Evolutionary conservation across 495 filamentous ascomycete genomes (phyloP).

Genomic region (Hypoxylon crocopeplum): DNA sequence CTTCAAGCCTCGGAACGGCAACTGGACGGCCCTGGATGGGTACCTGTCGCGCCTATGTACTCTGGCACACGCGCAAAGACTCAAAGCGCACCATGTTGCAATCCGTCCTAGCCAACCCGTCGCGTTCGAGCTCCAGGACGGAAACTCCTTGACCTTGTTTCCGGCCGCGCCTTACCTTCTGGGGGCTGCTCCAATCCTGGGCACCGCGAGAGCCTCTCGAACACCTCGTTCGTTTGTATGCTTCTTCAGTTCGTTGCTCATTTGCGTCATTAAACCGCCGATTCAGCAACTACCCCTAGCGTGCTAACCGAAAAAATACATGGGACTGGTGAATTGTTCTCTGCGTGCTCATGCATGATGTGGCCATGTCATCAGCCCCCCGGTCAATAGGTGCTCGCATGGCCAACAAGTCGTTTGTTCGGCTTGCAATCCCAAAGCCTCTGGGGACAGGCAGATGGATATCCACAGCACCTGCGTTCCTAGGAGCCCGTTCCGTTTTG

Average conservation of each 20-base stretch:
- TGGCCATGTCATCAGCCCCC: constrained; percentile 46
- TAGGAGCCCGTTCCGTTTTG: constrained; percentile 9
- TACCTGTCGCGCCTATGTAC: constrained; percentile 16
- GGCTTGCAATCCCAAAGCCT: constrained; percentile 19
- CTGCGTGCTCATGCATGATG: constrained; percentile 53
- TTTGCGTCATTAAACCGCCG: constrained; percentile 47
- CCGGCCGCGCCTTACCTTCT: constrained; percentile 27
- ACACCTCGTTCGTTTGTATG: constrained; percentile 39
- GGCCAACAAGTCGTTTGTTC: constrained; percentile 35
- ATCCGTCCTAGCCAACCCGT: constrained; percentile 15
- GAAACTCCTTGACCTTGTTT: constrained; percentile 34
- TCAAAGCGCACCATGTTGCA: constrained; percentile 34
- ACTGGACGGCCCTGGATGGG: constrained; percentile 14
- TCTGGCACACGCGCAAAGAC: constrained; percentile 28
- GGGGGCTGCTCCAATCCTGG: constrained; percentile 23
- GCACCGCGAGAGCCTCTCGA: constrained; percentile 21
- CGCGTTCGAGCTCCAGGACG: constrained; percentile 34
- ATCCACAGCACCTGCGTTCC: constrained; percentile 20
- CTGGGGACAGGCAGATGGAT: constrained; percentile 18
- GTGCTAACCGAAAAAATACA: constrained; percentile 39
- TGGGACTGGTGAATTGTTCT: constrained; percentile 43
- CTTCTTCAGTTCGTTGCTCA: constrained; percentile 41
- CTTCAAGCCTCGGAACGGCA: constrained; percentile 33
- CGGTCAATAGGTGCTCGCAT: constrained; percentile 45
- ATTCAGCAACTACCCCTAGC: constrained; percentile 39